A percentile compares a stretch with the other conserved stretches of the same genome.
phyloP scores from a whole-genome alignment of 176 grass and related monocot species.

The Oryza punctata region DNA sequence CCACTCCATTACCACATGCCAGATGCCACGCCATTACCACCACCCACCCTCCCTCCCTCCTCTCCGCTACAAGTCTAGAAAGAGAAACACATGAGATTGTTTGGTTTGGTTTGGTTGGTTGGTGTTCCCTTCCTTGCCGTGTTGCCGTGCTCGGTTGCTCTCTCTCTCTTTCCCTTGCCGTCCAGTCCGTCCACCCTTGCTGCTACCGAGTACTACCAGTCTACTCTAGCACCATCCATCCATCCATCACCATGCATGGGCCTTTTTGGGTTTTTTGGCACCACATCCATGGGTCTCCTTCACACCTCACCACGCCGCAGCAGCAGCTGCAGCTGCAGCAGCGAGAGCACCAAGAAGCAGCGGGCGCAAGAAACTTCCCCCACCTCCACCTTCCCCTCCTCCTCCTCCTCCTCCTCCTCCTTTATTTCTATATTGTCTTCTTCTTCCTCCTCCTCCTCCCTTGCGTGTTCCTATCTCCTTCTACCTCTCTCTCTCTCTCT shows the following conservation, averaged over 20 bases:
- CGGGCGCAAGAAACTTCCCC: conserved; percentile 54
- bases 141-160: not conserved
- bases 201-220: too few relatives aligned
- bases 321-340: conserved; percentile 23
- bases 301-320: conserved; percentile 15
- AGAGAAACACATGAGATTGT: conserved; percentile 4
- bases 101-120: not conserved
- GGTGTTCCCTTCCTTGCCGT: not conserved
- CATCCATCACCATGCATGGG: conserved; percentile 15
- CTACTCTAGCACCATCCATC: not conserved
- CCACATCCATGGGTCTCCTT: conserved; percentile 23
- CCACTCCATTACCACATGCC: not conserved
- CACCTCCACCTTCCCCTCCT: conserved; percentile 19
- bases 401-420: not conserved
- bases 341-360: not conserved
- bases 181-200: not conserved
- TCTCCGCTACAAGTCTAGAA: not conserved
- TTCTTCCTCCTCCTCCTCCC: not conserved
- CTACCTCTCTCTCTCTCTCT: not conserved
- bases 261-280: conserved; percentile 41
- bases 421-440: conserved; percentile 52
- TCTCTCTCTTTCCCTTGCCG: not conserved
- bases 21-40: not conserved
- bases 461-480: conserved; percentile 32
- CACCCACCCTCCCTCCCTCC: not conserved